Base-by-base conservation (phyloP, 495 filamentous ascomycete genomes). In the Coniosporium apollinis region DNA sequence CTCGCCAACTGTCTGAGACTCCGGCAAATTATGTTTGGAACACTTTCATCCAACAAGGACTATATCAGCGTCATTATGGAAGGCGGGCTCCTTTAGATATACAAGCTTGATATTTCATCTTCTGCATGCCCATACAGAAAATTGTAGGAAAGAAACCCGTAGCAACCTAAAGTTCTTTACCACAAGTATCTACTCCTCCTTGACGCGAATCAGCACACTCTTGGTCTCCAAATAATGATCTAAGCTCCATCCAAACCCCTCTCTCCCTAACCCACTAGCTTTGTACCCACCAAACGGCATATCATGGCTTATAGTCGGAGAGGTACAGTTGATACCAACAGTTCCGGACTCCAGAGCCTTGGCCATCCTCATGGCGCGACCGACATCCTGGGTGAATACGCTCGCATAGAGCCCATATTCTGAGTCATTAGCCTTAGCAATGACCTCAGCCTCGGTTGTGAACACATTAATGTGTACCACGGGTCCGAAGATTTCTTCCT, bases 401-500 rank as follows among this genome's bases (percentile, higher is more conserved):
- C 22, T 19, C 25, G 25, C 33, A 25, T 22, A 48, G 24, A 45
- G 28, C 10, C 44, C 44, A 19, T 44, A 47, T 19, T 39, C 36
- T 3, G 36, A 36, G 14, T 35, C 19, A 24, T 44, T 44, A 7
- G 39, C 44, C 10, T 40, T 28, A 4, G n/a, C 15, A 6, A 47
- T 15, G 19, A 37, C 37, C 24, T 47, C 41, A 11, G 3, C 32
- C 22, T 47, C 44, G 19, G 37, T 35, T 5, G 13, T 37, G 28
- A 35, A 47, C 14, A 38, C 51, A 10, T 56, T 51, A 21, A 69
- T 50, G 4, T 51, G 44, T 14, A 64, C 52, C 0, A 69, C 59
- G 3, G 65, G 65, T 0, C 65, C 66, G 35, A 69, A 70, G 13
- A 60, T 51, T 39, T 69, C 66, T 29, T 64, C 55, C 11, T 45